Evolutionary conservation across 1,139 yeast species (phyloP).

Genomic region (Lodderomyces oxycetoniae): DNA sequence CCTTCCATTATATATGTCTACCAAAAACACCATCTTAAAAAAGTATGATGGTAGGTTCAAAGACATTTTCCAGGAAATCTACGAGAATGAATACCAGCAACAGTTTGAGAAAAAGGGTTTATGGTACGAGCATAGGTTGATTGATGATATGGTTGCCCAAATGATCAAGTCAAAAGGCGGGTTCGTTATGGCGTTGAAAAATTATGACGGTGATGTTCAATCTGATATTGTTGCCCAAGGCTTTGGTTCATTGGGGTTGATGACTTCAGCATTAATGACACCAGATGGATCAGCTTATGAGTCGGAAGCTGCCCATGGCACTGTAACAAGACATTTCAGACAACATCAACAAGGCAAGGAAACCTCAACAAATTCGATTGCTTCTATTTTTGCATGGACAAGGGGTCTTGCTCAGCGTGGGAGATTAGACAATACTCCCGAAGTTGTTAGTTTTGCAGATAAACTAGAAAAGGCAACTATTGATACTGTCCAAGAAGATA

Average conservation of each 20-base stretch:
- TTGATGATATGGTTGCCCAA: constrained; percentile 87
- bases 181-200: constrained; percentile 75
- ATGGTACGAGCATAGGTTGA: constrained; percentile 76
- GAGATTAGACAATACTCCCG: constrained; percentile 66
- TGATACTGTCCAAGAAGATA: constrained; percentile 68
- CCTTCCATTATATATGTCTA: constrained; percentile 64
- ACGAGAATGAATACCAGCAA: constrained; percentile 51
- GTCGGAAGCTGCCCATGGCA: constrained; percentile 84
- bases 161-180: constrained; percentile 85
- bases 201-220: constrained; percentile 84
- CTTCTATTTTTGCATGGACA: constrained; percentile 84
- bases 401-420: constrained; percentile 82
- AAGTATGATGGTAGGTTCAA: constrained; percentile 79
- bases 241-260: constrained; percentile 75
- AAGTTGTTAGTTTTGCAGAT: constrained; percentile 63
- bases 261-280: constrained; percentile 81
- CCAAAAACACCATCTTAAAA: constrained; percentile 78
- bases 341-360: constrained; percentile 81
- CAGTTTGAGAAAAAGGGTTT: constrained; percentile 63
- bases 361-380: constrained; percentile 80
- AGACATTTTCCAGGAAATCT: constrained; percentile 69
- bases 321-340: constrained; percentile 83
- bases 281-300: constrained; percentile 84
- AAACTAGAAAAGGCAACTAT: constrained; percentile 63
- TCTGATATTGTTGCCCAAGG: constrained; percentile 86